Percentiles rank a stretch among this genome's conserved stretches.
These are phyloP conservation scores for Penicillium steckii DNA, from an alignment of 495 filamentous ascomycete species.

Conservation along the genomic window DNA sequence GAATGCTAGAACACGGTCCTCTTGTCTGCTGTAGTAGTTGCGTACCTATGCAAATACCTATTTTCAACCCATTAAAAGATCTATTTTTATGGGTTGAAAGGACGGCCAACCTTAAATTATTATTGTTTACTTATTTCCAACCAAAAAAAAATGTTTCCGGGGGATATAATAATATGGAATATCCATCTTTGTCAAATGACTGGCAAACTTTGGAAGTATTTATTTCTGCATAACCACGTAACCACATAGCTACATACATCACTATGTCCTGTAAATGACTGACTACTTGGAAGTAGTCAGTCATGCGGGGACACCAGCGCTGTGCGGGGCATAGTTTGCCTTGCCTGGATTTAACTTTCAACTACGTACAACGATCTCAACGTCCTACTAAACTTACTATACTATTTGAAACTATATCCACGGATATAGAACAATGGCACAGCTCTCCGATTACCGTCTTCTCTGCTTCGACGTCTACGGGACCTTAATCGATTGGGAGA, in stretches of 20 bases:
- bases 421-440: constrained; percentile 22
- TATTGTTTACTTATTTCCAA: too few species aligned
- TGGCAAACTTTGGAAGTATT: too few species aligned
- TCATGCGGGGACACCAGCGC: background rate
- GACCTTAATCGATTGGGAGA: constrained; percentile 78
- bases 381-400: background rate
- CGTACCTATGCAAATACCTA: background rate
- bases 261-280: too few species aligned
- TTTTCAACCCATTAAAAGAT: too few species aligned
- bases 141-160: too few species aligned
- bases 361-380: background rate
- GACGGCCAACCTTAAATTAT: too few species aligned
- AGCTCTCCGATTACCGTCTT: constrained; percentile 43
- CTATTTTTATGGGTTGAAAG: too few species aligned
- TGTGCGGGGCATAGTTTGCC: background rate
- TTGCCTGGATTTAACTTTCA: background rate
- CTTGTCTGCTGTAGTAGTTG: background rate
- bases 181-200: too few species aligned
- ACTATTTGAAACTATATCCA: background rate
- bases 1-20: background rate
- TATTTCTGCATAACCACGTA: too few species aligned
- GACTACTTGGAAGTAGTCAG: too few species aligned
- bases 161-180: too few species aligned
- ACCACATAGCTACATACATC: too few species aligned
- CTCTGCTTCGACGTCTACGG: constrained; percentile 82